Evolutionary conservation across 2,329 filamentous ascomycete species (phyloP), one percentile per base, ranked within the genome.

Genomic region (Phialophora macrospora): DNA sequence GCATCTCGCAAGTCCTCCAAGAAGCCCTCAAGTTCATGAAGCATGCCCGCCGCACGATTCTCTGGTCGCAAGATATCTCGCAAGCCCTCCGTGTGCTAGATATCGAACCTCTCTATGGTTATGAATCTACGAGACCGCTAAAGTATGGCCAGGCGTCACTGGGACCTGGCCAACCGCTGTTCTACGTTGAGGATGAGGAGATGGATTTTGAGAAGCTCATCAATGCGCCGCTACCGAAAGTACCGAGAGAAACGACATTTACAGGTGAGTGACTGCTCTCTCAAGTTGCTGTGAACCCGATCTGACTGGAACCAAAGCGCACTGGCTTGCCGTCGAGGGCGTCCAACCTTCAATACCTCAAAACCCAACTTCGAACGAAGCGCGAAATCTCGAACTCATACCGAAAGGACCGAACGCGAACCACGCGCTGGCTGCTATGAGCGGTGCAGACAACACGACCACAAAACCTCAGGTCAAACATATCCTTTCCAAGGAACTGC

Each of bases 201-300:
- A 90, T 98, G 62, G 95, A 99, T 78, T 98, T 99, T 75, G 95
- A 99, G 81, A 98, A 98, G 82, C 83, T 99, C 71, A 97, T 99
- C 77, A 99, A 99, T 80, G 93, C 93, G 70, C 92, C 95, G 4
- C 80, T 99, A 71, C 95, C 95, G 28, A 97, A 96, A 78, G 93
- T 99, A 32, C 95, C 95, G 38, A 85, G 94, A 57, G 95, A 99
- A 77, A 90, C 95, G 73, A 92, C 88, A 67, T 94, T 97, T 75
- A 98, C 94, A 48, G 90, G 92, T 94, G 81, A 63, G 84, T 72
- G 20, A 7, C 30, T 46, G 22, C 7, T 30, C 11, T 48, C 9
- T n/a, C 11, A 9, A 22, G 5, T 34, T 32, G 14, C 7, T 12
- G 34, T 17, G 26, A 49, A 38, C 60, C 11, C 14, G 24, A 44